Conservation (phyloP, 176 grass and related monocot species). For the Hordeum marinum region DNA sequence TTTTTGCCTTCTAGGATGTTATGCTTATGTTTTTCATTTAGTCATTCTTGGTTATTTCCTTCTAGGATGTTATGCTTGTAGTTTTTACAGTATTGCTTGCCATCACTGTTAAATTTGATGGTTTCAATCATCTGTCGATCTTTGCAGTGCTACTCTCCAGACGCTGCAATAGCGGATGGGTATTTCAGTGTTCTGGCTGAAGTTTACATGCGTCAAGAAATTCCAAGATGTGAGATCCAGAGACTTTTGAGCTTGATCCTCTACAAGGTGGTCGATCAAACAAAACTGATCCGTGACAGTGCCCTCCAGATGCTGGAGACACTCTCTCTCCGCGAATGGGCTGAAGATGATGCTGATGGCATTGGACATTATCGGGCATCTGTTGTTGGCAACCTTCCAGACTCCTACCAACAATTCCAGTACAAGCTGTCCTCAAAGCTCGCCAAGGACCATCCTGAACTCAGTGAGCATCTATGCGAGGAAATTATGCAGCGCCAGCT, state of each 20-base stretch:
- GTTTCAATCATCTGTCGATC: constrained; percentile 10
- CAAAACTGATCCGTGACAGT: constrained; percentile 83
- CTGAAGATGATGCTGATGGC: constrained; percentile 82
- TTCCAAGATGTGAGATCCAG: constrained; percentile 94
- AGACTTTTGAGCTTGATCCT: constrained; percentile 90
- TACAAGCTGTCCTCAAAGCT: constrained; percentile 94
- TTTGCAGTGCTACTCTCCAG: constrained; percentile 82
- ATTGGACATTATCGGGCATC: constrained; percentile 85
- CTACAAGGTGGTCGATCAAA: constrained; percentile 97
- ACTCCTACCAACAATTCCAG: constrained; percentile 98
- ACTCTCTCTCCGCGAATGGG: constrained; percentile 91
- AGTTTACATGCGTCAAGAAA: constrained; percentile 96
- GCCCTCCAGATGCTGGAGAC: constrained; percentile 99
- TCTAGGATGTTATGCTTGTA: background rate
- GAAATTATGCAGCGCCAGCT: constrained; percentile 99
- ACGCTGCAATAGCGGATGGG: constrained; percentile 84
- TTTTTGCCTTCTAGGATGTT: background rate
- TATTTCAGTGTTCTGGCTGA: constrained; percentile 97
- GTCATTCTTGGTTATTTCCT: background rate
- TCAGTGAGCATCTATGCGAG: constrained; percentile 77
- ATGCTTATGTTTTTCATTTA: background rate
- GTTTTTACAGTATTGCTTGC: background rate
- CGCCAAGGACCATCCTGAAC: constrained; percentile 97
- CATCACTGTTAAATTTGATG: constrained; percentile 13
- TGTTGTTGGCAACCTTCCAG: constrained; percentile 97